Percentiles rank a stretch among this genome's conserved stretches.
These are phyloP conservation scores for Cucurbita argyrosperma DNA, from an alignment of 306 rosid species.

Conservation along the genomic window DNA sequence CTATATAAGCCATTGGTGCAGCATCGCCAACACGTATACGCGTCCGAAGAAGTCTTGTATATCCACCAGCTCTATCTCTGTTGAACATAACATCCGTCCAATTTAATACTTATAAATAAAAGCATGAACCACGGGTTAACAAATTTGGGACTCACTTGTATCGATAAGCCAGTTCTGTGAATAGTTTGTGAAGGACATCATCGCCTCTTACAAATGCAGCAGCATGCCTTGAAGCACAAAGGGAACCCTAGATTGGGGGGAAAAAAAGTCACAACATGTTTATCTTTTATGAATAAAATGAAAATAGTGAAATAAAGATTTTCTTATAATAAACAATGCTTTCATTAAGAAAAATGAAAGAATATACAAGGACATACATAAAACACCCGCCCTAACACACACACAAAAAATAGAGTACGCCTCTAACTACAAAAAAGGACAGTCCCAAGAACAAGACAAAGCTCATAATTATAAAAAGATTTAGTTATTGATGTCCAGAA, in stretches of 20 bases:
- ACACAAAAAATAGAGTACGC: no score
- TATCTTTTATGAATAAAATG: not conserved
- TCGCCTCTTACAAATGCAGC: slow-evolving; percentile 81
- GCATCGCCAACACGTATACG: slow-evolving; percentile 94
- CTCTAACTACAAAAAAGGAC: no score
- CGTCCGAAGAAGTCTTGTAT: slow-evolving; percentile 82
- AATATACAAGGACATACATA: no score
- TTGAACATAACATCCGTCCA: slow-evolving; percentile 10
- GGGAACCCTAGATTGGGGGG: slow-evolving; percentile 42
- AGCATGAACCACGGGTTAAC: not conserved
- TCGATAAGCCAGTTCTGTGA: slow-evolving; percentile 82
- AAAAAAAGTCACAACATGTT: not conserved
- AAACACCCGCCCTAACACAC: no score
- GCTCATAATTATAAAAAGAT: no score
- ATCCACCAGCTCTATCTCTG: slow-evolving; percentile 92
- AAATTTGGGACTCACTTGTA: slow-evolving; percentile 42
- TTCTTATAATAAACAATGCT: no score
- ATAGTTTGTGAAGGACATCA: slow-evolving; percentile 82
- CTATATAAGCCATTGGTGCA: slow-evolving; percentile 96
- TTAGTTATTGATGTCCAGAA: no score
- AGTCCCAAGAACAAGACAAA: no score
- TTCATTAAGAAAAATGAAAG: no score
- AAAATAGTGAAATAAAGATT: not conserved
- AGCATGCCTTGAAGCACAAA: slow-evolving; percentile 72
- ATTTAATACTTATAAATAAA: not conserved